Evolutionary conservation across 495 filamentous ascomycete genomes (phyloP).

Genomic region (Penicillium ochrochloron): DNA sequence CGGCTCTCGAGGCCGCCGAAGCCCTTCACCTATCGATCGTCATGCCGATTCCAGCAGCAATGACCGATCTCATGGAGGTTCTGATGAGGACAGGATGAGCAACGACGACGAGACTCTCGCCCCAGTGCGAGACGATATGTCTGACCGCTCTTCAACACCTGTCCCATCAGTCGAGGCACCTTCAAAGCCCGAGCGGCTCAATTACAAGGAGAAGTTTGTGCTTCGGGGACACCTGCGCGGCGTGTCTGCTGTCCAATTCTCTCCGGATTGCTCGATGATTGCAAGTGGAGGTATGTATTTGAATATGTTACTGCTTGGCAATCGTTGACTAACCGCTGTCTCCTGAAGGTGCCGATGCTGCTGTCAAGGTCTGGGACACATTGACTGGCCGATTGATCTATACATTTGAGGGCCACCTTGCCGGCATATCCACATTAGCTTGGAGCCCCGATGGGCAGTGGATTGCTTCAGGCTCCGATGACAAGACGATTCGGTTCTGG

Average conservation of each 20-base stretch:
- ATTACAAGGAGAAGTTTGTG: constrained; percentile 65
- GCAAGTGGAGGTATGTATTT: constrained; percentile 73
- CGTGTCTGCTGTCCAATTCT: constrained; percentile 87
- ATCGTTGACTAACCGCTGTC: neutral
- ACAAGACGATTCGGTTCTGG: constrained; percentile 95
- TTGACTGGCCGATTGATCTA: constrained; percentile 75
- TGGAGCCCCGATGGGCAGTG: constrained; percentile 88
- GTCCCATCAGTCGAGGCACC: constrained; percentile 41
- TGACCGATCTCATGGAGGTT: constrained; percentile 27
- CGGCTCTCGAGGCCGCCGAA: constrained; percentile 35
- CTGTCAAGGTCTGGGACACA: constrained; percentile 89
- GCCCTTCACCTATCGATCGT: constrained; percentile 29
- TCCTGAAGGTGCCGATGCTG: constrained; percentile 74
- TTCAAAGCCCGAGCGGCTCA: constrained; percentile 52
- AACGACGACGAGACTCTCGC: constrained; percentile 13
- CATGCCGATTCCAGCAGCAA: constrained; percentile 22
- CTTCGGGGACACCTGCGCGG: constrained; percentile 77
- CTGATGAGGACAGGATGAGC: constrained; percentile 24
- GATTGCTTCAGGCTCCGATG: constrained; percentile 89
- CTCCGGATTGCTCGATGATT: constrained; percentile 85
- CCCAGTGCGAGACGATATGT: constrained; percentile 25
- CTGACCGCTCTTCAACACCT: constrained; percentile 40
- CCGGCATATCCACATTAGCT: constrained; percentile 85
- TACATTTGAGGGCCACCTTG: constrained; percentile 90
- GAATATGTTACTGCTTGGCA: neutral